These are phyloP conservation scores for Barbarea vulgaris DNA, from an alignment of 345 rosid genomes.

Conservation along the genomic window DNA sequence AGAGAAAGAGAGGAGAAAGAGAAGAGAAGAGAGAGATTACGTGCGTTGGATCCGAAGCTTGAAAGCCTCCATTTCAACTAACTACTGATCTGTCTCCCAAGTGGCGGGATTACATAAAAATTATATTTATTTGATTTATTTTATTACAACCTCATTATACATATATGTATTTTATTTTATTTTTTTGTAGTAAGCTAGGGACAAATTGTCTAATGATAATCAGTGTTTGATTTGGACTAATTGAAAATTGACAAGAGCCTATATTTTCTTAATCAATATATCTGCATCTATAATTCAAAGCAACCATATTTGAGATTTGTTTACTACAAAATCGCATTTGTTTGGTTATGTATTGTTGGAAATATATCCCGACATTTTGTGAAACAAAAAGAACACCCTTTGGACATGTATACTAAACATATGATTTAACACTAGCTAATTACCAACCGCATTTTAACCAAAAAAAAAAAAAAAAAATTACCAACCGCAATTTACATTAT, in stretches of 20 bases:
- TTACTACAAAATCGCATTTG: no score
- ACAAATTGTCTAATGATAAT: not conserved
- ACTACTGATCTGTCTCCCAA: conserved; percentile 46
- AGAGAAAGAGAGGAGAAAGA: not conserved
- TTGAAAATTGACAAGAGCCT: not conserved
- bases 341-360: no score
- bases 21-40: conserved; percentile 24
- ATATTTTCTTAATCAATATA: no score
- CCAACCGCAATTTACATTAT: not conserved
- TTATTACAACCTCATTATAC: not conserved
- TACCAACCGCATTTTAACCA: no score
- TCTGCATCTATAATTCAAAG: not conserved
- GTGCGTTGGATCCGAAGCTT: conserved; percentile 52
- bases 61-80: conserved; percentile 47
- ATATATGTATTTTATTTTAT: not conserved
- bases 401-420: no score
- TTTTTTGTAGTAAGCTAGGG: not conserved
- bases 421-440: no score
- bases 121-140: conserved; percentile 25
- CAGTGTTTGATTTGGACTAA: not conserved
- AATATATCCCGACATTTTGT: no score
- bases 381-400: no score
- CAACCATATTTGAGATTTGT: no score
- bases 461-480: no score
- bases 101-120: conserved; percentile 39